Conservation (phyloP, 306 rosid species). For the Rosa persica region DNA sequence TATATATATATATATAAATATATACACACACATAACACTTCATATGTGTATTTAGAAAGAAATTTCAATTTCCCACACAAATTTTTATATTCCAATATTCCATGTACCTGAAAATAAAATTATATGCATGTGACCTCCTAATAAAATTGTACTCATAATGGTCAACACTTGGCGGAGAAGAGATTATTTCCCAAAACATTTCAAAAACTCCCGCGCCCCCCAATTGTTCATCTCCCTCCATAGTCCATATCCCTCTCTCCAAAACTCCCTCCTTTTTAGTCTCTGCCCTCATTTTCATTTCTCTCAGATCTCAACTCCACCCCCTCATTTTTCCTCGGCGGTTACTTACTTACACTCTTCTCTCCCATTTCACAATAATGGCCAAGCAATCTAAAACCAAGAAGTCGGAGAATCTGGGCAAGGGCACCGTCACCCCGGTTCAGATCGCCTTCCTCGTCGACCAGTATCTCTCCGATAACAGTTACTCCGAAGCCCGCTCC, state of each 20-base stretch:
- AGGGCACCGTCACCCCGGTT: slow-evolving; percentile 61
- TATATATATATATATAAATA: too few relatives aligned
- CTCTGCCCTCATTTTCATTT: slow-evolving; percentile 6
- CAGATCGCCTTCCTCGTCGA: slow-evolving; percentile 90
- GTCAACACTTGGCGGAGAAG: neutral
- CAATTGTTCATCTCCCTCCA: neutral
- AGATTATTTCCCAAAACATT: slow-evolving; percentile 23
- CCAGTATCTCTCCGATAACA: slow-evolving; percentile 63
- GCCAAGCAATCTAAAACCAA: slow-evolving; percentile 55
- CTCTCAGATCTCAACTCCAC: neutral
- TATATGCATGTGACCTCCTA: neutral
- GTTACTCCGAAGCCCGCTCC: slow-evolving; percentile 52
- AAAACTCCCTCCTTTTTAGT: slow-evolving; percentile 26
- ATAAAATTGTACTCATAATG: too few relatives aligned
- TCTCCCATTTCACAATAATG: slow-evolving; percentile 29
- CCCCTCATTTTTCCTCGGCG: neutral
- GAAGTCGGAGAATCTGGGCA: slow-evolving; percentile 40
- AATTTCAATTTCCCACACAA: too few relatives aligned
- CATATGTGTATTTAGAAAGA: too few relatives aligned
- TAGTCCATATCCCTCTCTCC: slow-evolving; percentile 16
- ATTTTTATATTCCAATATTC: too few relatives aligned
- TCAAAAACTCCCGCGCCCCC: slow-evolving; percentile 52
- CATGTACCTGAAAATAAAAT: too few relatives aligned
- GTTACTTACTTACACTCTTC: neutral
- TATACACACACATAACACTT: too few relatives aligned